phyloP scores from a whole-genome alignment of 2,329 filamentous ascomycete genomes.

The Fusarium secorum region DNA sequence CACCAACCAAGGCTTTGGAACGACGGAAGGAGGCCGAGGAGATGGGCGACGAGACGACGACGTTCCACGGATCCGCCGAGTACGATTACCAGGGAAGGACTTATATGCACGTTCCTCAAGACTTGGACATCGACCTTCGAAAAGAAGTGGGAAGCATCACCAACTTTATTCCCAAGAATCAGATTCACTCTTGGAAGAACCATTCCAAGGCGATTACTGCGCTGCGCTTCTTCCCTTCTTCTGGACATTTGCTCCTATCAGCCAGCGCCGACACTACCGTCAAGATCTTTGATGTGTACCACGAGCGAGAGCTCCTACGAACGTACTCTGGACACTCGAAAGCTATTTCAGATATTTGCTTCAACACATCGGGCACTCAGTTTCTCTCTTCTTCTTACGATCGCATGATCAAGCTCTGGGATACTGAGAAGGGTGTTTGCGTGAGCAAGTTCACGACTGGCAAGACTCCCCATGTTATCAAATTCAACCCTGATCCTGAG shows the following conservation, averaged over 20 bases:
- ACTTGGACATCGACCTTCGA: constrained; percentile 83
- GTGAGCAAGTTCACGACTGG: constrained; percentile 89
- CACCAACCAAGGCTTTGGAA: constrained; percentile 62
- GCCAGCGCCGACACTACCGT: constrained; percentile 90
- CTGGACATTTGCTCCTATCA: constrained; percentile 87
- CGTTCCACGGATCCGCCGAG: constrained; percentile 83
- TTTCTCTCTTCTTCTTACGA: constrained; percentile 95
- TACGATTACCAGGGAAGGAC: constrained; percentile 95
- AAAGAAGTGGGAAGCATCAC: constrained; percentile 82
- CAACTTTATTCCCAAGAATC: constrained; percentile 95
- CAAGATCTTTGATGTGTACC: constrained; percentile 95
- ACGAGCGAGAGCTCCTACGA: constrained; percentile 84
- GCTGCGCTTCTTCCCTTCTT: constrained; percentile 86
- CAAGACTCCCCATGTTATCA: constrained; percentile 93
- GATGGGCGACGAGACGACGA: constrained; percentile 77
- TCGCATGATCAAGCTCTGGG: constrained; percentile 96
- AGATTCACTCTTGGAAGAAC: constrained; percentile 87
- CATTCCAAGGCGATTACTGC: constrained; percentile 87
- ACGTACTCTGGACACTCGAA: constrained; percentile 93
- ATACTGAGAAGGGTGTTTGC: constrained; percentile 92
- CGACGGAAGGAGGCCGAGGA: constrained; percentile 66
- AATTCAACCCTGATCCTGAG: constrained; percentile 84
- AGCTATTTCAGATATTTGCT: constrained; percentile 87
- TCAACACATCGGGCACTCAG: constrained; percentile 81
- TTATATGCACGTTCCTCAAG: constrained; percentile 97